Percentiles rank a stretch among this genome's conserved stretches.
Conservation (phyloP, 495 filamentous ascomycete genomes). For the Tuber microsphaerosporum region DNA sequence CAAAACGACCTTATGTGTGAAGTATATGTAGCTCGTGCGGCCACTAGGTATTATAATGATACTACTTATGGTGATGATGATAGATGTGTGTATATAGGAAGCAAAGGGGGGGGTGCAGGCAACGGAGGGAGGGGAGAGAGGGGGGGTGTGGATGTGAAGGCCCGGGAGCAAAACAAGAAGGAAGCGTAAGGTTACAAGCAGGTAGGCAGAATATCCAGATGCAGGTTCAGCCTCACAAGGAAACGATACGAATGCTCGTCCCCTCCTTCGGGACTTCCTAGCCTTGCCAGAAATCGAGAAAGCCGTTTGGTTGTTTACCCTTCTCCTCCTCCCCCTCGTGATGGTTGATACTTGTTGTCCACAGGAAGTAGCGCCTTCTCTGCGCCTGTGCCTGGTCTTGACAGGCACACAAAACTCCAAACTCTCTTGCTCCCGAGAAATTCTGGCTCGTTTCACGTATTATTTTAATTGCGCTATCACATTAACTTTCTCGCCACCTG, state of each 20-base stretch:
- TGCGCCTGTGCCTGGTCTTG: background rate
- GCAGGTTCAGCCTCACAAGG: constrained; percentile 38
- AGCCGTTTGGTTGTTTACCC: background rate
- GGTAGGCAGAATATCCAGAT: constrained; percentile 22
- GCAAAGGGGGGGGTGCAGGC: background rate
- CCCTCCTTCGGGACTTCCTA: constrained; percentile 29
- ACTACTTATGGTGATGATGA: background rate
- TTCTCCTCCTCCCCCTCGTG: background rate
- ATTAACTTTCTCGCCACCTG: background rate
- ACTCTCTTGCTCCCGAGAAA: background rate
- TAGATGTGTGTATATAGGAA: background rate
- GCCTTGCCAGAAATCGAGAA: constrained; percentile 27
- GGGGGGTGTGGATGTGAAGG: constrained; percentile 24
- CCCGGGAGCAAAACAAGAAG: constrained; percentile 23
- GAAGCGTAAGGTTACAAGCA: constrained; percentile 14
- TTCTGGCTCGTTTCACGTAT: background rate
- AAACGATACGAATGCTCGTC: constrained; percentile 31
- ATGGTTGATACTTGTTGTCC: background rate
- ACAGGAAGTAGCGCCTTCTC: background rate
- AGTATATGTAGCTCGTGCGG: constrained; percentile 24
- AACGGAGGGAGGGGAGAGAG: constrained; percentile 23
- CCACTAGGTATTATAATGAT: background rate
- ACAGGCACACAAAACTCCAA: background rate
- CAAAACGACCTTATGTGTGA: constrained; percentile 40
- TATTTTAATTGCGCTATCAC: background rate